Evolutionary conservation across 306 rosid genomes (phyloP).

Genomic region (Castanea mollissima): DNA sequence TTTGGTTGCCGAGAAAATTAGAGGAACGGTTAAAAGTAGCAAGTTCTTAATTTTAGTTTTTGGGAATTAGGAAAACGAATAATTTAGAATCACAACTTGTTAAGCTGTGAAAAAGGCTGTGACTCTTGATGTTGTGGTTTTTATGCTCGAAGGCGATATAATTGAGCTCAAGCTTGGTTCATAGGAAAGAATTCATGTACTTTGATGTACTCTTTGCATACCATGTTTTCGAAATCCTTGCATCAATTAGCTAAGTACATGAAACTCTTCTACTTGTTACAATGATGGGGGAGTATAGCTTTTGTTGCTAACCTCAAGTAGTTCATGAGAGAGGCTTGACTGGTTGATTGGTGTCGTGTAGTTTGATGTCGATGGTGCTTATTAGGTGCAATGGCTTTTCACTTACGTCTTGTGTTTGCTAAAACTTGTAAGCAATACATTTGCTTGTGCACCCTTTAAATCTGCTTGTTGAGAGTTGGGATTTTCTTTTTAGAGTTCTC

Average conservation of each 20-base stretch:
- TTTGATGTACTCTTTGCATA: too few relatives aligned
- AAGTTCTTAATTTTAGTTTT: not conserved
- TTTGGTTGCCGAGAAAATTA: not conserved
- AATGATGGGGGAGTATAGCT: not conserved
- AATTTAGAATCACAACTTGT: too few relatives aligned
- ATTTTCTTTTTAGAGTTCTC: not conserved
- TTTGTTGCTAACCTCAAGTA: not conserved
- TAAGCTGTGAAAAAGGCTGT: too few relatives aligned
- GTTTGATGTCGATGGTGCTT: too few relatives aligned
- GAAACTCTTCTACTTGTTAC: not conserved
- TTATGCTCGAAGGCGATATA: too few relatives aligned
- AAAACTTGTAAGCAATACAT: not conserved
- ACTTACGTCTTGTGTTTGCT: not conserved
- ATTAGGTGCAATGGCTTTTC: not conserved
- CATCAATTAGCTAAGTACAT: not conserved
- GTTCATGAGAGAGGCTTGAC: not conserved
- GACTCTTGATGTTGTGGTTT: too few relatives aligned
- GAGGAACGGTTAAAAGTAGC: not conserved
- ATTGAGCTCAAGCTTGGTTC: too few relatives aligned
- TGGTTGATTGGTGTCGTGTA: not conserved
- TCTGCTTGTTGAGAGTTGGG: not conserved
- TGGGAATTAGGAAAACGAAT: too few relatives aligned
- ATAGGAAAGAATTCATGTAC: too few relatives aligned
- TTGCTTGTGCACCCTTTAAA: not conserved
- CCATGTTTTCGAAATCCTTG: too few relatives aligned